Evolutionary conservation across 345 rosid genomes (phyloP), one percentile per base, ranked within the genome.

Genomic region (Toxicodendron radicans): DNA sequence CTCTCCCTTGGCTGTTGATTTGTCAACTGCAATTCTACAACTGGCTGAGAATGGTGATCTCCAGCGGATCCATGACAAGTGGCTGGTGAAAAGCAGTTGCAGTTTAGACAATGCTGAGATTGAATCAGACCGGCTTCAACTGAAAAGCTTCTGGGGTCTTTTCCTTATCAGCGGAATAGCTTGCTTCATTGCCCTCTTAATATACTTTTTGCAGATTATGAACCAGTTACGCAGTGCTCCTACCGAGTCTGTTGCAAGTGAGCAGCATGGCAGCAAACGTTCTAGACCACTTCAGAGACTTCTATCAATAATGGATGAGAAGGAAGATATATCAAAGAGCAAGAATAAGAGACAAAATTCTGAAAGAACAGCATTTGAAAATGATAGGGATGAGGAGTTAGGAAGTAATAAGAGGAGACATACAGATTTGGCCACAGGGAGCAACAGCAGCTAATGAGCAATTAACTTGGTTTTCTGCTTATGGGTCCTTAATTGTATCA

Each of bases 1-100:
- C 84, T 93, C 97, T 72, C 96, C 93, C 20, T 76, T 95, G 73
- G 92, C 99, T 0, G 74, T 91, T 4, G 98, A 95, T 80, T 64
- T 95, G 73, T 95, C 99, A 18, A 89, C 90, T 21, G 97, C 98
- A 43, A 93, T 93, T 76, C 85, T 95, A 51, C 83, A 74, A 59
- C 89, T 95, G 24, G 85, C 98, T 3, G 98, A 93, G 89, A 93
- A 79, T 16, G 99, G 99, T 16, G 98, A 95, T 80, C 89, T 95
- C 35, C 98, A 91, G 79, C 83, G 97, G 72, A 95, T 95, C 78
- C 99, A 93, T 60, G 98, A 95, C 84, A 95, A 93, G 82, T 95
- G 99, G 98, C 82, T 95, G 58, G 79, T 79, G 85, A 79, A 78
- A 74, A 87, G 89, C 72, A 49, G 85, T 20, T 95, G 97, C 88